Conservation (phyloP, 768 basidiomycete genomes). For the Mycena kentingensis region DNA sequence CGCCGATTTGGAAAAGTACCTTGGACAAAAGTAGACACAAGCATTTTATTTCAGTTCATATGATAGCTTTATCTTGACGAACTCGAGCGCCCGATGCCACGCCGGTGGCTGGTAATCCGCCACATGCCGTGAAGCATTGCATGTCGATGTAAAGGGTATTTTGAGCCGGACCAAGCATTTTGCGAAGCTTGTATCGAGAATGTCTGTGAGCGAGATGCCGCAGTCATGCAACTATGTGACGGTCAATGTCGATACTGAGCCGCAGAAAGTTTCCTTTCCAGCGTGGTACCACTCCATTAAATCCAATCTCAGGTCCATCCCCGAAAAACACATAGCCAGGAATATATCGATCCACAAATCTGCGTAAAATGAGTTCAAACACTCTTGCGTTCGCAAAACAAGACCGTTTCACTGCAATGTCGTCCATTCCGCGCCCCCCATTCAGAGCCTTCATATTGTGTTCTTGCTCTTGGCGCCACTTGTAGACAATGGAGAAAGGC, state of each 20-base stretch:
- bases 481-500: constrained; percentile 63
- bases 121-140: too few relatives aligned
- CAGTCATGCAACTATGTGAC: constrained; percentile 19
- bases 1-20: too few relatives aligned
- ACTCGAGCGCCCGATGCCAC: too few relatives aligned
- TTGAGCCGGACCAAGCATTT: too few relatives aligned
- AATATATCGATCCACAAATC: constrained; percentile 92
- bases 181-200: too few relatives aligned
- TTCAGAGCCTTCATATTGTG: constrained; percentile 83
- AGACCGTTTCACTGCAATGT: constrained; percentile 67
- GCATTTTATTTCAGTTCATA: too few relatives aligned
- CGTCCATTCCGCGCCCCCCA: constrained; percentile 88
- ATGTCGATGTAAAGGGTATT: too few relatives aligned
- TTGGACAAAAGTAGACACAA: too few relatives aligned
- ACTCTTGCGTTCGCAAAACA: background rate
- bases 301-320: constrained; percentile 46
- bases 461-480: constrained; percentile 90
- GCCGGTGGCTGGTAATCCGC: too few relatives aligned
- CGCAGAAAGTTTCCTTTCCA: constrained; percentile 14
- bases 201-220: too few relatives aligned
- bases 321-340: constrained; percentile 91
- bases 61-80: too few relatives aligned
- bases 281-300: constrained; percentile 7
- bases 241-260: constrained; percentile 6
- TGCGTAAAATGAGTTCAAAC: constrained; percentile 29